Evolutionary conservation across 495 filamentous ascomycete genomes (phyloP).

Genomic region (Penicillium cosmopolitanum): DNA sequence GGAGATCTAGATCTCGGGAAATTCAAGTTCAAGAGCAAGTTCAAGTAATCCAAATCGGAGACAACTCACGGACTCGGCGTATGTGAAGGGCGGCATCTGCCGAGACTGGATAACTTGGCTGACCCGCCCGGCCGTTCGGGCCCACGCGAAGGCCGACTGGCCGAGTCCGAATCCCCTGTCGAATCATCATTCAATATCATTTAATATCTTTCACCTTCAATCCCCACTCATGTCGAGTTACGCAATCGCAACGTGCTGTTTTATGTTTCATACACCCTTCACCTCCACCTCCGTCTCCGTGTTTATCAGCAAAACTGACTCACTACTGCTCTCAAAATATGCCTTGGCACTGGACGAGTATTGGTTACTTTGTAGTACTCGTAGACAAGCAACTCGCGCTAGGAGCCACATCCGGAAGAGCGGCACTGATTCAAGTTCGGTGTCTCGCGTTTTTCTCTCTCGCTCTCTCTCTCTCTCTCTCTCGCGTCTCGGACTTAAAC

Average conservation of each 20-base stretch:
- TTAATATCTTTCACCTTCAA: neutral
- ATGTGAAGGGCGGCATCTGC: slow-evolving; percentile 9
- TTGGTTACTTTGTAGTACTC: no score
- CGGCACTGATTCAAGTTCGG: neutral
- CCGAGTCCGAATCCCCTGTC: slow-evolving; percentile 8
- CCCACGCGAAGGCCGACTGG: slow-evolving; percentile 9
- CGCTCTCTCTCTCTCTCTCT: neutral
- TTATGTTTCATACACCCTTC: neutral
- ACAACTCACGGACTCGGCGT: slow-evolving; percentile 12
- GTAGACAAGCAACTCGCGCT: neutral
- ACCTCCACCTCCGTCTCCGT: no score
- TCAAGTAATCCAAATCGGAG: no score
- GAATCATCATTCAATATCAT: neutral
- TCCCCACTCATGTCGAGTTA: slow-evolving; percentile 4
- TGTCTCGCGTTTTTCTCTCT: no score
- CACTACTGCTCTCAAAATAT: neutral
- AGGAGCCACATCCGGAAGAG: neutral
- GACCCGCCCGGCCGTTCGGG: slow-evolving; percentile 14
- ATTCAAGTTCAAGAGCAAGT: no score
- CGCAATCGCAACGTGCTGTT: slow-evolving; percentile 5
- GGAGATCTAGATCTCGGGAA: no score
- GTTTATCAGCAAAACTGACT: neutral
- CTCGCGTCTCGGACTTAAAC: slow-evolving; percentile 14
- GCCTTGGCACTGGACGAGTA: neutral
- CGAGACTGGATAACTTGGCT: neutral